Percentiles rank a stretch among this genome's conserved stretches.
These are phyloP conservation scores for Rhinocladiella similis DNA, from an alignment of 2,329 filamentous ascomycete species.

Conservation along the genomic window DNA sequence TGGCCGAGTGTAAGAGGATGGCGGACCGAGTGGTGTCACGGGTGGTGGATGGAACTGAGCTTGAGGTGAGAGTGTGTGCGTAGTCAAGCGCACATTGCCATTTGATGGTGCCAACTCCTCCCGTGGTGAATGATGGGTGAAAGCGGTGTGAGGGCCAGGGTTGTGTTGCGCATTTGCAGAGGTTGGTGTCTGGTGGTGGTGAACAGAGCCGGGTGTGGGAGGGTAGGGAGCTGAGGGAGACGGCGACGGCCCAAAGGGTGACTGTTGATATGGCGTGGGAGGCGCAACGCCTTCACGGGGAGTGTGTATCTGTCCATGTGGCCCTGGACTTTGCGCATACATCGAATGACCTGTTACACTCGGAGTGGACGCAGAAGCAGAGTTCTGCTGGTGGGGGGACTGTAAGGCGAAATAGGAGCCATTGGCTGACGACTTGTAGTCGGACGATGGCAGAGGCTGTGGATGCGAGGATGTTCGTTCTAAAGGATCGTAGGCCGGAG, in stretches of 20 bases:
- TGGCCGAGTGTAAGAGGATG: conserved; percentile 24
- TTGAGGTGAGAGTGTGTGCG: conserved; percentile 24
- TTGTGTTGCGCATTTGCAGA: conserved; percentile 16
- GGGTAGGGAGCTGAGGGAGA: conserved; percentile 24
- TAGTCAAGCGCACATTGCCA: conserved; percentile 18
- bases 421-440: conserved; percentile 23
- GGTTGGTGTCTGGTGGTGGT: conserved; percentile 22
- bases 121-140: conserved; percentile 20
- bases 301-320: conserved; percentile 25
- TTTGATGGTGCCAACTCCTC: conserved; percentile 20
- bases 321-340: conserved; percentile 29
- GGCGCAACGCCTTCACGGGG: conserved; percentile 23
- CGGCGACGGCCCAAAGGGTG: conserved; percentile 27
- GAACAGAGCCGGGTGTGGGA: conserved; percentile 25
- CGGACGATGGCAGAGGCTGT: conserved; percentile 22
- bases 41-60: conserved; percentile 26
- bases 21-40: conserved; percentile 29
- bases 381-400: conserved; percentile 29
- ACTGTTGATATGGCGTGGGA: conserved; percentile 20
- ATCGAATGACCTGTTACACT: conserved; percentile 22
- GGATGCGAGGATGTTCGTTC: conserved; percentile 19
- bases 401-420: conserved; percentile 28
- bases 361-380: conserved; percentile 23
- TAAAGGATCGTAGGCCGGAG: conserved; percentile 23
- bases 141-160: conserved; percentile 16